Base-by-base conservation (phyloP, 106 monocot species). In the Hemerocallis citrina region DNA sequence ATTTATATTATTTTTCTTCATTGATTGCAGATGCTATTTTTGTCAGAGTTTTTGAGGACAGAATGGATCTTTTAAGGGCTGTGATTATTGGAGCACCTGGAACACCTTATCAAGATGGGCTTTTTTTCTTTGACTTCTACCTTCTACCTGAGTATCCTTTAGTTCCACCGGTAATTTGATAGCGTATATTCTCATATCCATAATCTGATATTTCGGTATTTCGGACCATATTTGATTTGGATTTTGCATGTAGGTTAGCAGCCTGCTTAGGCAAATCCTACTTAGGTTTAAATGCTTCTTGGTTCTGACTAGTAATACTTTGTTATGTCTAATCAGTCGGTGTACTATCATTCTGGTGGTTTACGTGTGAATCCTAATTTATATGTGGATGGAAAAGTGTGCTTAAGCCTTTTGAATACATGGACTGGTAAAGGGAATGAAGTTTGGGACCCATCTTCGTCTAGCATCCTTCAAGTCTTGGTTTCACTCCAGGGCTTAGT, bases 401-500 rank as follows among this genome's bases (percentile, higher is more conserved):
- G 98, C 58, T 77, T 98, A 40, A 92, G 92, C 54, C 85, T 98
- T 34, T 72, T 98, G 44, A 92, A 98, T 65, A 98, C 98, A 48
- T 98, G 98, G 98, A 75, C 81, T 8, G 98, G 98, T 41, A 92
- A 76, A 74, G 98, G 88, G 60, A 88, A 85, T 66, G 98, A 98
- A 82, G 82, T 98, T 38, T 98, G 98, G 98, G 92, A 98, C 37
- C 75, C 88, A 43, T 82, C 88, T 24, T 80, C 85, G 1, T 98
- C 98, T 11, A 98, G 88, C 55, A 82, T 98, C 41, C 91, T 98
- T 71, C 98, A 98, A 39, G 92, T 98, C 25, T 54, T 98, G 16
- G 98, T 98, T 45, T 98, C 98, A n/a, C 71, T 98, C 47, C 98
- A 98, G 66, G 98, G 98, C 12, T 66, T 98, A 64, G 98, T 98